Evolutionary conservation across 1,139 yeast genomes (phyloP), one percentile per base, ranked within the genome.

Genomic region (Blastobotrys raffinosifermentans): DNA sequence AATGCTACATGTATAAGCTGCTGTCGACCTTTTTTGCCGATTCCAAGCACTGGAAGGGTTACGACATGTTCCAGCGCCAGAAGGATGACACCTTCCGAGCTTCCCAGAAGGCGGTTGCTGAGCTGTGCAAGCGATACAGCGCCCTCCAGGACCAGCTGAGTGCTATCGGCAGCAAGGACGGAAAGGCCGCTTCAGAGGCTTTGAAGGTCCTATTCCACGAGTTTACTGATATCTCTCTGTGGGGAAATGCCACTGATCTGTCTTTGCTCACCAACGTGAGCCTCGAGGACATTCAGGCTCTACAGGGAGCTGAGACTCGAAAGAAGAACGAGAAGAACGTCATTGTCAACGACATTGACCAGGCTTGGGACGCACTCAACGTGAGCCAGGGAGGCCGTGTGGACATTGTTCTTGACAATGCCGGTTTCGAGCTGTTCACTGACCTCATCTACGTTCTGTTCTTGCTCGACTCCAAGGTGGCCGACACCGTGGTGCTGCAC

Each of bases 191-290:
- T 13, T 29, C 18, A 41, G 48, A 53, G 3, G 63, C 72, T 0
- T 63, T 81, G 46, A 58, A 69, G 44, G 55, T 60, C 21, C 47
- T 66, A 27, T 62, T 66, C 44, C 51, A 71, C 46, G 98, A 93
- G 57, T 84, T 87, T 52, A 64, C 83, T 32, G 96, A 87, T 55
- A 77, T 91, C 44, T 84, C 96, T 0, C 67, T 91, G 41, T 91
- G 98, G 98, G 99, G 99, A 17, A 91, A 91, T 61, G 96, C 97
- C 17, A 86, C 96, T 4, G 99, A 91, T 62, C 71, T 91, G 54
- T 86, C 96, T 0, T 67, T 93, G 43, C 69, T 91, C 47, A 61
- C 65, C 26, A 56, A 59, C 22, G 84, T 85, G 29, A 77, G 91
- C 5, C 61, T 86, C 26, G 96, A 87, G 39, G 96, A 91, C 48